Conservation (phyloP, 805 yeast species). For the Candida nitratophila region DNA sequence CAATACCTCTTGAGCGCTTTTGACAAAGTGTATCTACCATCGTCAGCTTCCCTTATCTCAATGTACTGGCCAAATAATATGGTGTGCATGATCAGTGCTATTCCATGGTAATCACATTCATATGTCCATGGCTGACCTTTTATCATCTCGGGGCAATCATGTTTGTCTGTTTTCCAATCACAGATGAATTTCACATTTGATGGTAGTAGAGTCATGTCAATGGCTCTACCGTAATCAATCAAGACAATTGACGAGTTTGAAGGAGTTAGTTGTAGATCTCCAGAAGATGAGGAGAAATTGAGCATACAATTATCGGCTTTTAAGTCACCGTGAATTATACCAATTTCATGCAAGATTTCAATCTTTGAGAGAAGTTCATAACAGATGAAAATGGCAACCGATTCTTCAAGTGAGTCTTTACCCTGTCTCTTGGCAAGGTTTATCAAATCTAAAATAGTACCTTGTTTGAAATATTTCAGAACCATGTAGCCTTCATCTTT, state of each 20-base stretch:
- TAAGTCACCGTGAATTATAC: conserved; percentile 78
- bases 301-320: conserved; percentile 86
- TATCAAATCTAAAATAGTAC: conserved; percentile 65
- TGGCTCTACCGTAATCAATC: conserved; percentile 78
- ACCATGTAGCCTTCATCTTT: conserved; percentile 64
- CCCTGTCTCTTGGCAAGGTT: conserved; percentile 34
- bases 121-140: conserved; percentile 59
- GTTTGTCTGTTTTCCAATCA: conserved; percentile 53
- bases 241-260: conserved; percentile 23
- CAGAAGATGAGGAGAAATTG: conserved; percentile 30
- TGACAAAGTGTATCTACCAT: conserved; percentile 29
- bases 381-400: conserved; percentile 53
- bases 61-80: conserved; percentile 67
- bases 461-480: conserved; percentile 59
- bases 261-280: conserved; percentile 1
- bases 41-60: conserved; percentile 21
- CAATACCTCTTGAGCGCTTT: conserved; percentile 62
- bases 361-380: conserved; percentile 56
- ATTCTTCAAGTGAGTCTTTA: conserved; percentile 44
- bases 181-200: conserved; percentile 46
- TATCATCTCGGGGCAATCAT: conserved; percentile 67
- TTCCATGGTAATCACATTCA: conserved; percentile 78
- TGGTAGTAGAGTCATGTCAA: conserved; percentile 58
- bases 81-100: conserved; percentile 68
- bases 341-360: conserved; percentile 53